Conservation (phyloP, 106 monocot genomes). For the Hemerocallis citrina region DNA sequence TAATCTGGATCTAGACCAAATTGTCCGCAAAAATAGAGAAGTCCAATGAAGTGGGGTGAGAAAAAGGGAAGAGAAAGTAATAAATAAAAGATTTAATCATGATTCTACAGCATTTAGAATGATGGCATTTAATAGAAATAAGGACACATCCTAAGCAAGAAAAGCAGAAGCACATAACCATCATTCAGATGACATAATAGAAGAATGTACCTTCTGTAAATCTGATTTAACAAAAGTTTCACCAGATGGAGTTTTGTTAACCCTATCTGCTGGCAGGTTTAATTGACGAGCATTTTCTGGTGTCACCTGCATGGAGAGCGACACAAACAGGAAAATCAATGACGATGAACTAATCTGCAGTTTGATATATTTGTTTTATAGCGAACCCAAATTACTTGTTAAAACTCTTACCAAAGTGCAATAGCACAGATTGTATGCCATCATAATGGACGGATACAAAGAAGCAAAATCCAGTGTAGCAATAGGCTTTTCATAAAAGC, state of each 20-base stretch:
- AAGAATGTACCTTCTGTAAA: conserved; percentile 68
- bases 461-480: conserved; percentile 99
- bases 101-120: too few species aligned
- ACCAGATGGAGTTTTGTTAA: conserved; percentile 95
- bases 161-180: not conserved
- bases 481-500: conserved; percentile 98
- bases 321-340: not conserved
- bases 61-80: too few species aligned
- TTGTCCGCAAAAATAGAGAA: not conserved
- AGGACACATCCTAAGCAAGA: not conserved
- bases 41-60: not conserved
- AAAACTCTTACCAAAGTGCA: conserved; percentile 75
- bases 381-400: not conserved
- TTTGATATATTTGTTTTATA: not conserved
- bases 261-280: conserved; percentile 69
- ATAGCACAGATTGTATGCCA: conserved; percentile 99
- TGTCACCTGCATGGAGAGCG: conserved; percentile 43
- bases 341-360: not conserved
- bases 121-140: too few species aligned
- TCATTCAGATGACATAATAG: conserved; percentile 1
- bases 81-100: too few species aligned
- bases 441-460: conserved; percentile 99
- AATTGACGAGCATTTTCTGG: conserved; percentile 70
- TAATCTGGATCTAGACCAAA: not conserved
- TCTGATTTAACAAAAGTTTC: conserved; percentile 90